These are phyloP conservation scores for Quercus wislizeni DNA, from an alignment of 306 rosid species.

Conservation along the genomic window DNA sequence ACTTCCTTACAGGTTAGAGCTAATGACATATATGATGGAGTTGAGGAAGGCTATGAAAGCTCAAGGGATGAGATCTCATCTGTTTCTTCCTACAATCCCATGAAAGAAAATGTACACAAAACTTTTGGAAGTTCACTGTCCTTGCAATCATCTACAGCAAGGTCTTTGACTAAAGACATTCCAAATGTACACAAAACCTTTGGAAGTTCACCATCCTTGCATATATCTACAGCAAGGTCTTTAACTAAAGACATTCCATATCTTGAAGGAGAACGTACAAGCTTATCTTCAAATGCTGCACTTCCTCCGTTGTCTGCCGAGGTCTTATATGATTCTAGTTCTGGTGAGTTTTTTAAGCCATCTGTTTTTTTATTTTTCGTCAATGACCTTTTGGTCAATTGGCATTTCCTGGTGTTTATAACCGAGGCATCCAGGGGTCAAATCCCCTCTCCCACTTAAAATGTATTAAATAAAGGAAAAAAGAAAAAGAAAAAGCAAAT, in stretches of 20 bases:
- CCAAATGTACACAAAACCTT: conserved; percentile 55
- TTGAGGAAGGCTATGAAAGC: conserved; percentile 94
- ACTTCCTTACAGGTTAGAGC: conserved; percentile 72
- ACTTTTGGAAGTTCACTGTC: conserved; percentile 83
- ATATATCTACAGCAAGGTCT: conserved; percentile 70
- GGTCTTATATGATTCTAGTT: conserved; percentile 54
- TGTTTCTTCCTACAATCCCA: conserved; percentile 87
- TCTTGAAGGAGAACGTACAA: conserved; percentile 61
- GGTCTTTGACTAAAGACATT: conserved; percentile 60
- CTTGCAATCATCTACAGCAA: conserved; percentile 71
- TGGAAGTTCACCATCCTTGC: conserved; percentile 83
- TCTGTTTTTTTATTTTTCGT: not conserved
- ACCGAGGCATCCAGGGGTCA: no score
- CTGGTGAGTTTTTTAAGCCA: conserved; percentile 48
- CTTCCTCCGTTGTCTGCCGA: conserved; percentile 78
- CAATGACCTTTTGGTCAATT: no score
- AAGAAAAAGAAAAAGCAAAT: not conserved
- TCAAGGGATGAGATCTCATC: conserved; percentile 91
- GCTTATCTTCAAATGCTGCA: conserved; percentile 72
- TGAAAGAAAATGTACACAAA: conserved; percentile 62
- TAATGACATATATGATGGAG: conserved; percentile 66
- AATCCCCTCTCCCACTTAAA: not conserved
- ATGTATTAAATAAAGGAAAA: no score
- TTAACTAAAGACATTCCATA: conserved; percentile 46
- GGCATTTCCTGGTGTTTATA: no score